Evolutionary conservation across 371 early-diverging fungal species (phyloP).

Genomic region (Apophysomyces ossiformis): DNA sequence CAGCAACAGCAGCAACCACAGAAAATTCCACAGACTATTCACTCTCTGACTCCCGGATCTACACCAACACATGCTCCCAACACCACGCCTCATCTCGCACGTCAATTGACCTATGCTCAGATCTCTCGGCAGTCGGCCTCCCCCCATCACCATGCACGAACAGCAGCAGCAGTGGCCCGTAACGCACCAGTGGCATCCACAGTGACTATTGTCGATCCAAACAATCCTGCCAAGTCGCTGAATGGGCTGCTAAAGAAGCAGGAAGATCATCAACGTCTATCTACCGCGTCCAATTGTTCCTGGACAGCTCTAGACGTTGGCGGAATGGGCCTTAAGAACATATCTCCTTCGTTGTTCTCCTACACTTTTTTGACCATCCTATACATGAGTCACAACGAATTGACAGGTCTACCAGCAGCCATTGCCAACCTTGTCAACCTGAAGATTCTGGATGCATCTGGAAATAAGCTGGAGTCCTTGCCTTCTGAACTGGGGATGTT

Average conservation of each 20-base stretch:
- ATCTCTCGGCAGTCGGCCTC: constrained; percentile 77
- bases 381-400: constrained; percentile 93
- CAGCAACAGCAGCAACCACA: not conserved
- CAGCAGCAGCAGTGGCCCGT: constrained; percentile 71
- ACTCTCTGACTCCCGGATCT: constrained; percentile 38
- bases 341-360: constrained; percentile 73
- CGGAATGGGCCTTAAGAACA: constrained; percentile 88
- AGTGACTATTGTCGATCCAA: constrained; percentile 68
- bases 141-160: constrained; percentile 90
- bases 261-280: constrained; percentile 15
- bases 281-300: constrained; percentile 30
- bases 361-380: constrained; percentile 89
- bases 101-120: constrained; percentile 74
- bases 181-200: constrained; percentile 54
- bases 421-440: constrained; percentile 72
- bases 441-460: constrained; percentile 82
- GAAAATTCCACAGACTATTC: constrained; percentile 20
- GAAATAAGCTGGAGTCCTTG: constrained; percentile 86
- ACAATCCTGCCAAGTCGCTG: constrained; percentile 58
- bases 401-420: constrained; percentile 77
- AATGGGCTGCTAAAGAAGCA: constrained; percentile 38
- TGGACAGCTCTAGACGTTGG: constrained; percentile 92
- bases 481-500: constrained; percentile 95
- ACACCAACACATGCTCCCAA: constrained; percentile 35
- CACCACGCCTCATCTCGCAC: constrained; percentile 65